Base-by-base conservation (phyloP, 106 monocot genomes). In the Vanilla planifolia region DNA sequence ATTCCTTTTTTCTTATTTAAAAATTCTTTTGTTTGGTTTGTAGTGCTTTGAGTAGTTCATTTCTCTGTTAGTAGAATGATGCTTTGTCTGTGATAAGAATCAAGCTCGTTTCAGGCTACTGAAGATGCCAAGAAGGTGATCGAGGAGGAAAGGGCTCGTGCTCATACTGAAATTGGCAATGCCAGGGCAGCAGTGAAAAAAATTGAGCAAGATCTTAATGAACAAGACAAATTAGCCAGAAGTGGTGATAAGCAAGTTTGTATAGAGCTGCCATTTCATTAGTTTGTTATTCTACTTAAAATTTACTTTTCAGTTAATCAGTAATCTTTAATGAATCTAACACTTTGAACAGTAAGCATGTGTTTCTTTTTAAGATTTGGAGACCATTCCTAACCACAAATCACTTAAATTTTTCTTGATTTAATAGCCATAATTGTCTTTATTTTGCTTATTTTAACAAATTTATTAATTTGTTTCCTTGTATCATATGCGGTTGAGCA, bases 121-220 rank as follows among this genome's bases (percentile, higher is more conserved):
- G 94, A 95, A 75, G 94, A 95, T 77, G 89, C 94, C 26, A 80
- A 80, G 67, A 89, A 78, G 56, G 75, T 83, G 30, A 78, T 78
- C 36, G 83, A 86, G 64, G 89, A 95, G 62, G 86, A 89, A 76
- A 80, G 80, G 42, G 75, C 75, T 64, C 51, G 75, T 68, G 94
- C 94, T 62, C 79, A 65, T 73, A 67, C 72, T 53, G 94, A 95
- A 85, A 86, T 89, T 60, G 86, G 83, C 46, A 86, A 50, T 71
- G 89, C 94, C 15, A 80, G 68, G 69, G 64, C 63, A 63, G 78
- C 80, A 53, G 70, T 95, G 44, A 65, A 73, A 63, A 85, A 83
- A 76, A 83, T 95, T 73, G 89, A 89, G 59, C 64, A 75, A 33
- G 83, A 75, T 27, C 48, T 89, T 61, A 48, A 73, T 34, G 79